Conservation (phyloP, 1,284 basidiomycete genomes). For the Irpex sp. region DNA sequence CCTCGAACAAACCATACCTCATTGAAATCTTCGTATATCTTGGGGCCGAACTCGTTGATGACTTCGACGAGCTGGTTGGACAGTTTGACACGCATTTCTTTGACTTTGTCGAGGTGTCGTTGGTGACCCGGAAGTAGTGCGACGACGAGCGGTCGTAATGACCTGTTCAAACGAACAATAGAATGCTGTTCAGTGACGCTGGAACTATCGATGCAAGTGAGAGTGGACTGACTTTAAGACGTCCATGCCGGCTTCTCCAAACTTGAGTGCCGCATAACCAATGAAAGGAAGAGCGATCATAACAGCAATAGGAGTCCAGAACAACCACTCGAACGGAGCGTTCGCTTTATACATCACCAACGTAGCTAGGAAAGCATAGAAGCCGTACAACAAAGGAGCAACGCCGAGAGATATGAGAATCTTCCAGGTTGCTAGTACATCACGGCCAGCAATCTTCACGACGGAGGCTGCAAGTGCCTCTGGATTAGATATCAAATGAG, state of each 20-base stretch:
- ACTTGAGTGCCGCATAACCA: slow-evolving; percentile 94
- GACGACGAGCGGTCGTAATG: slow-evolving; percentile 88
- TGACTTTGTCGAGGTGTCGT: slow-evolving; percentile 77
- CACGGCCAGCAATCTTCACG: slow-evolving; percentile 93
- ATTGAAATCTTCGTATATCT: slow-evolving; percentile 87
- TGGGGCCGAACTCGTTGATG: slow-evolving; percentile 89
- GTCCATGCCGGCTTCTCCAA: slow-evolving; percentile 98
- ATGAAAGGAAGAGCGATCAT: slow-evolving; percentile 81
- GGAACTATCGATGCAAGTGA: not conserved
- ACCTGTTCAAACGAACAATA: slow-evolving; percentile 45
- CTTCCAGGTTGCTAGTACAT: slow-evolving; percentile 98
- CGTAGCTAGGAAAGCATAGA: slow-evolving; percentile 84
- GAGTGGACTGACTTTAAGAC: slow-evolving; percentile 82
- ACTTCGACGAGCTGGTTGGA: slow-evolving; percentile 86
- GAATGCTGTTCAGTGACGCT: not conserved
- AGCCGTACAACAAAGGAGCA: slow-evolving; percentile 83
- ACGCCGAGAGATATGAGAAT: slow-evolving; percentile 92
- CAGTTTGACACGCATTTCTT: slow-evolving; percentile 75
- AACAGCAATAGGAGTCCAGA: slow-evolving; percentile 82
- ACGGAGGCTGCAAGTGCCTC: slow-evolving; percentile 96
- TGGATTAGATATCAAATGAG: slow-evolving; percentile 27
- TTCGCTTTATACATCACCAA: slow-evolving; percentile 71
- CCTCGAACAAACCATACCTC: slow-evolving; percentile 43
- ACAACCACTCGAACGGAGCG: slow-evolving; percentile 58
- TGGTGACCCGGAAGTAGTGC: slow-evolving; percentile 92